phyloP scores from a whole-genome alignment of 2,329 filamentous ascomycete genomes.

The Aspergillus uvarum region DNA sequence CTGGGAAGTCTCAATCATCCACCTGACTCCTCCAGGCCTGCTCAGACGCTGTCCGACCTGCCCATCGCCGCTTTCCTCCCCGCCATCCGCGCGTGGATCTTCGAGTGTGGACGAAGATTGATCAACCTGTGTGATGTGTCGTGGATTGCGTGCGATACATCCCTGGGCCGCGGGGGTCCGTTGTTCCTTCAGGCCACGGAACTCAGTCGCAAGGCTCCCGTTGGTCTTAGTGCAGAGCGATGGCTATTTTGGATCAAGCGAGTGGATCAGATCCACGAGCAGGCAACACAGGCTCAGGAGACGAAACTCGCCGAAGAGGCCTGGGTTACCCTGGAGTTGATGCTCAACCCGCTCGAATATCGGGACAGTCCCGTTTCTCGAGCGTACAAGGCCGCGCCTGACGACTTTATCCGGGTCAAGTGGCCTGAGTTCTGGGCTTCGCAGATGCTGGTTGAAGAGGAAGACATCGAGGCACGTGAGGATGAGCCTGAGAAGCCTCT shows the following conservation, averaged over 20 bases:
- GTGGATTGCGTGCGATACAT: background rate
- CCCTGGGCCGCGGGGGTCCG: background rate
- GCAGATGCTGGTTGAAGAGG: no score
- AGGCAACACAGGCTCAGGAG: background rate
- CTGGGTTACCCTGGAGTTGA: background rate
- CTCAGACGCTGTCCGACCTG: background rate
- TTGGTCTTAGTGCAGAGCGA: background rate
- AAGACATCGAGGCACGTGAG: no score
- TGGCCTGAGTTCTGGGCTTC: background rate
- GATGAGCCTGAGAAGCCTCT: background rate
- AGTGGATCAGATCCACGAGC: background rate
- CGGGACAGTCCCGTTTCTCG: background rate
- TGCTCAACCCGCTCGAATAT: background rate
- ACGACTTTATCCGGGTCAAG: background rate
- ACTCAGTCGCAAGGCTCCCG: background rate
- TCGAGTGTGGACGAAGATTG: background rate
- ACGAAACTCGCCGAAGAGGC: background rate
- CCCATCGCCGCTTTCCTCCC: background rate
- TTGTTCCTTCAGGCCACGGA: background rate
- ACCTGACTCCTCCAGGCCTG: background rate
- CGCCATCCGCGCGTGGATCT: background rate
- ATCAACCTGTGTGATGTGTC: background rate
- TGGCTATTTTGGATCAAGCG: background rate
- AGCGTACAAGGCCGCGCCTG: background rate
- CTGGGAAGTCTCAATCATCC: background rate